Evolutionary conservation across 73 alveolate species (phyloP).

Genomic region (Paramecium bursaria): DNA sequence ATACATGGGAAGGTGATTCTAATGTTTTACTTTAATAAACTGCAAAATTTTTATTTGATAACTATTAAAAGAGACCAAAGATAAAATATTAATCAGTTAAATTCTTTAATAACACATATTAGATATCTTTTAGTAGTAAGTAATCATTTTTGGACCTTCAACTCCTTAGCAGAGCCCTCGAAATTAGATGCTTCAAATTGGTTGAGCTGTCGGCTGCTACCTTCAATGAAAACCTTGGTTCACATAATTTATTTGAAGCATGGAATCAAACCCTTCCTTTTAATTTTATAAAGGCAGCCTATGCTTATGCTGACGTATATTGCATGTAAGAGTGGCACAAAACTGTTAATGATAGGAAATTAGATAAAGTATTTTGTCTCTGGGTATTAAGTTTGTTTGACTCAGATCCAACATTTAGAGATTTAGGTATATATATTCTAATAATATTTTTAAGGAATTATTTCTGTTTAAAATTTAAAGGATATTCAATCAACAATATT

Average conservation of each 20-base stretch:
- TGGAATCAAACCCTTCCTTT: slow-evolving; percentile 63
- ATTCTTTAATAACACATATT: not conserved
- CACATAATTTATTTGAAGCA: slow-evolving; percentile 25
- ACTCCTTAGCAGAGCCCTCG: not conserved
- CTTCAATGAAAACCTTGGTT: not conserved
- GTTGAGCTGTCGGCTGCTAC: not conserved
- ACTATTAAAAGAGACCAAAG: slow-evolving; percentile 52
- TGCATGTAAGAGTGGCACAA: slow-evolving; percentile 25
- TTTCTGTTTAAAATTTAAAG: too few species aligned
- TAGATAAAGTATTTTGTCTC: not conserved
- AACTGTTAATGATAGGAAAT: not conserved
- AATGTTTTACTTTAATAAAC: slow-evolving; percentile 81
- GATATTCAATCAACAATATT: not conserved
- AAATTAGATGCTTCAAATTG: not conserved
- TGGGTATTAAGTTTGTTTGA: slow-evolving; percentile 10
- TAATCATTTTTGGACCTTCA: not conserved
- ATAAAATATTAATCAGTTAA: not conserved
- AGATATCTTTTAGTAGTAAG: too few species aligned
- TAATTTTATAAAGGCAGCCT: slow-evolving; percentile 16
- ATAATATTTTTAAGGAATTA: too few species aligned
- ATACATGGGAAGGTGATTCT: slow-evolving; percentile 93
- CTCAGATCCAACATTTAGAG: slow-evolving; percentile 17
- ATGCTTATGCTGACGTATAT: slow-evolving; percentile 65
- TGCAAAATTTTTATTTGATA: slow-evolving; percentile 71
- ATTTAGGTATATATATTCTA: not conserved